phyloP scores from a whole-genome alignment of 805 yeast genomes.

The Cyberlindnera mrakii region DNA sequence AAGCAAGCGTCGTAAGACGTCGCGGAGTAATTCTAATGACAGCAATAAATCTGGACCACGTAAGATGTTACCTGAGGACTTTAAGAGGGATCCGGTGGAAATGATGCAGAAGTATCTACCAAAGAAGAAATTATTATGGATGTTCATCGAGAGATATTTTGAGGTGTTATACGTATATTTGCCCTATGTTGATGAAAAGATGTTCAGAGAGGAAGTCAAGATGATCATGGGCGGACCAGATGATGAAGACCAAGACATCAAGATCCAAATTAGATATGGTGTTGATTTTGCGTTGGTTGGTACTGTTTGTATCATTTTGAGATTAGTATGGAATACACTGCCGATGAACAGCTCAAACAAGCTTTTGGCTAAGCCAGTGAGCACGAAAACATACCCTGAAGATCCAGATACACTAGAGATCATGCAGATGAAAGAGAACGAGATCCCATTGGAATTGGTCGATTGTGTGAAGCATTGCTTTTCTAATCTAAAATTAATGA shows the following conservation, averaged over 20 bases:
- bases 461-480: slow-evolving; percentile 41
- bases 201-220: slow-evolving; percentile 37
- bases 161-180: slow-evolving; percentile 53
- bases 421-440: slow-evolving; percentile 35
- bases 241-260: slow-evolving; percentile 25
- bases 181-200: slow-evolving; percentile 60
- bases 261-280: slow-evolving; percentile 28
- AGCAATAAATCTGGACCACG: slow-evolving; percentile 4
- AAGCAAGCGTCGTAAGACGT: slow-evolving; percentile 8
- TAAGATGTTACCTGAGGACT: slow-evolving; percentile 16
- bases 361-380: slow-evolving; percentile 9
- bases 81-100: slow-evolving; percentile 23
- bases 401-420: slow-evolving; percentile 10
- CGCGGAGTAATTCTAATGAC: slow-evolving; percentile 13
- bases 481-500: slow-evolving; percentile 35
- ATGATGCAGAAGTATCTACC: slow-evolving; percentile 45
- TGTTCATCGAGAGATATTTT: slow-evolving; percentile 53
- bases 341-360: slow-evolving; percentile 32
- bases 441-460: slow-evolving; percentile 33
- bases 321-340: slow-evolving; percentile 51
- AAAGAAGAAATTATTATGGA: slow-evolving; percentile 46
- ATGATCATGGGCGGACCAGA: slow-evolving; percentile 38
- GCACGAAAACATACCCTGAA: slow-evolving; percentile 18
- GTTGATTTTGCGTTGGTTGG: slow-evolving; percentile 44
- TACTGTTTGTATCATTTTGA: slow-evolving; percentile 42